Percentiles rank a stretch among this genome's conserved stretches.
Conservation (phyloP, 257 asterid genomes). For the Petrea volubilis region DNA sequence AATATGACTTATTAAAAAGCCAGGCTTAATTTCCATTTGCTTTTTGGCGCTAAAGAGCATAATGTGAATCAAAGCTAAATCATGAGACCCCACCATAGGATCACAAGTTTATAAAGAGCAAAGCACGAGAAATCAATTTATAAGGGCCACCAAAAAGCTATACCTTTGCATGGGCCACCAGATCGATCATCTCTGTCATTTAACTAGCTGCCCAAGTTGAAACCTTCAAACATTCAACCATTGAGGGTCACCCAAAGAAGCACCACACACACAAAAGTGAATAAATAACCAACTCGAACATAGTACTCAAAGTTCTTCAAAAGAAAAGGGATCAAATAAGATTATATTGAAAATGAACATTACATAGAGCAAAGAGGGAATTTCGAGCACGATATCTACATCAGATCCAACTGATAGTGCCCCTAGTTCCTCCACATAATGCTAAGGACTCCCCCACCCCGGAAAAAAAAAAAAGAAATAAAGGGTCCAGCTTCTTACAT, state of each 20-base stretch:
- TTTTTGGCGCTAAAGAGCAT: conserved; percentile 19
- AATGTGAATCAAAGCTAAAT: conserved; percentile 23
- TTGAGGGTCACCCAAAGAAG: conserved; percentile 1
- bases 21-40: background rate
- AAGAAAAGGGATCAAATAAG: conserved; percentile 22
- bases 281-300: background rate
- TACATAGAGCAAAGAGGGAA: conserved; percentile 29
- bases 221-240: background rate
- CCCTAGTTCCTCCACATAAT: conserved; percentile 32
- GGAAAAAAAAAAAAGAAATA: no score
- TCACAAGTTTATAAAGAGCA: conserved; percentile 23
- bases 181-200: conserved; percentile 14
- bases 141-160: conserved; percentile 25
- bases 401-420: conserved; percentile 9
- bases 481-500: conserved; percentile 36
- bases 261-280: background rate
- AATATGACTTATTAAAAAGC: background rate
- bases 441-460: conserved; percentile 25
- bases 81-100: conserved; percentile 31
- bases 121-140: conserved; percentile 10
- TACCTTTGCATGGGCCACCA: conserved; percentile 26
- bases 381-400: conserved; percentile 21
- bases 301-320: background rate
- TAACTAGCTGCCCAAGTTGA: conserved; percentile 26
- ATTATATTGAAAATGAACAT: conserved; percentile 25